Conservation (phyloP, 2,329 filamentous ascomycete species). For the Aureobasidium lini region DNA sequence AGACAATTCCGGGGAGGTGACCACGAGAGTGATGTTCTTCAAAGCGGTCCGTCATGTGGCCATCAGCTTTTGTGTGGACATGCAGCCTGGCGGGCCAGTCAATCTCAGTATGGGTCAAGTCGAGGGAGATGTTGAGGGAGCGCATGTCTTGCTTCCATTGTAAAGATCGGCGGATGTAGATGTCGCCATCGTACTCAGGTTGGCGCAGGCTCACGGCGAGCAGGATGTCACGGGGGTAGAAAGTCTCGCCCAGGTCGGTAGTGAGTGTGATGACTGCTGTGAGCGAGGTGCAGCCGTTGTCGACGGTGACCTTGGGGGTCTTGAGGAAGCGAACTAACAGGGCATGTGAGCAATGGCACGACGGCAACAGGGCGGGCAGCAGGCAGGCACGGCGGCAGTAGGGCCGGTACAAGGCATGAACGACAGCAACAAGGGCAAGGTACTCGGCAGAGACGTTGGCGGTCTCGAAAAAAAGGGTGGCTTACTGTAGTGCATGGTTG, state of each 20-base stretch:
- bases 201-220: constrained; percentile 35
- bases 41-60: constrained; percentile 24
- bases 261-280: constrained; percentile 55
- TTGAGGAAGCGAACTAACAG: constrained; percentile 57
- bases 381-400: neutral
- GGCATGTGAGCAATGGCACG: neutral
- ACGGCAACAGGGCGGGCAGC: neutral
- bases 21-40: constrained; percentile 21
- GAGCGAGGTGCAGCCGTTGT: constrained; percentile 34
- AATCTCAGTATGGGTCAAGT: constrained; percentile 32
- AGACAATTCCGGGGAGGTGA: constrained; percentile 42
- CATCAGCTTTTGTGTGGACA: constrained; percentile 28
- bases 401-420: neutral
- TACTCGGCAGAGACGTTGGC: neutral
- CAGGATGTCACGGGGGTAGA: constrained; percentile 44
- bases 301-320: constrained; percentile 43
- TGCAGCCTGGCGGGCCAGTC: constrained; percentile 35
- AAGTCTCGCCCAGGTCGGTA: constrained; percentile 61
- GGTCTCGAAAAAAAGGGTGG: neutral
- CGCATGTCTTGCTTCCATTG: constrained; percentile 40
- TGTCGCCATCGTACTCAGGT: constrained; percentile 27
- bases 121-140: constrained; percentile 36
- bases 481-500: constrained; percentile 21
- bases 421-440: neutral
- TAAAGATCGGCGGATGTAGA: constrained; percentile 36